Base-by-base conservation (phyloP, 148 eudicot genomes). In the Nepenthes gracilis region DNA sequence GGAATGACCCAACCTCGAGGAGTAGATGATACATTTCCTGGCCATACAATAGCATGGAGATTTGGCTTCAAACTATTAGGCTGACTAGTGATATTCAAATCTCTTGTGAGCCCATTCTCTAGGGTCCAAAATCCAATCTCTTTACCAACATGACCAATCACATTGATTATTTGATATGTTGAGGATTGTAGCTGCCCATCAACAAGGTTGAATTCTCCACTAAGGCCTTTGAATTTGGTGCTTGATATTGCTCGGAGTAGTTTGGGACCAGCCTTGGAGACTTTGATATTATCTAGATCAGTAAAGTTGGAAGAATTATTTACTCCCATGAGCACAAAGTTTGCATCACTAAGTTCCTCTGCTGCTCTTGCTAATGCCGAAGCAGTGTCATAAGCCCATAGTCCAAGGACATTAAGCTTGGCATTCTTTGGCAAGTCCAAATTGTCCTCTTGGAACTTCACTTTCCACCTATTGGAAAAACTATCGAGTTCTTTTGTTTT, bases 41-140 rank as follows among this genome's bases (percentile, higher is more conserved):
- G 54, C 54, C 54, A 50, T 50, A 50, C 12, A 12, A 50, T 50
- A 50, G 54, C 23, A 12, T 12, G 4, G 23, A 50, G 54, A 50
- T 50, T 50, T 50, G 54, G 23, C 13, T 12, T 50, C 23, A 14
- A 50, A 14, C 12, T 11, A 14, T 12, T 12, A 50, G 14, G 32
- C 55, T 73, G 35, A 63, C 38, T 35, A 64, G 72, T 0, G 81
- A 79, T 6, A 73, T 53, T 14, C 50, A 36, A 14, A 32, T 67
- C 33, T 6, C 36, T 33, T 51, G 58, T 53, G 62, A 75, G 48
- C 6, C 69, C 67, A 33, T 49, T 60, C n/a, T 51, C 37, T 3
- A 63, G 53, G n/a, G 67, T 60, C 80, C 80, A 76, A 35, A 71
- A 60, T 32, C 80, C 80, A 13, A 76, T 59, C 36, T 48, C 64